Evolutionary conservation across 805 yeast species (phyloP), one percentile per base, ranked within the genome.

Genomic region (Peterozyma xylosa): DNA sequence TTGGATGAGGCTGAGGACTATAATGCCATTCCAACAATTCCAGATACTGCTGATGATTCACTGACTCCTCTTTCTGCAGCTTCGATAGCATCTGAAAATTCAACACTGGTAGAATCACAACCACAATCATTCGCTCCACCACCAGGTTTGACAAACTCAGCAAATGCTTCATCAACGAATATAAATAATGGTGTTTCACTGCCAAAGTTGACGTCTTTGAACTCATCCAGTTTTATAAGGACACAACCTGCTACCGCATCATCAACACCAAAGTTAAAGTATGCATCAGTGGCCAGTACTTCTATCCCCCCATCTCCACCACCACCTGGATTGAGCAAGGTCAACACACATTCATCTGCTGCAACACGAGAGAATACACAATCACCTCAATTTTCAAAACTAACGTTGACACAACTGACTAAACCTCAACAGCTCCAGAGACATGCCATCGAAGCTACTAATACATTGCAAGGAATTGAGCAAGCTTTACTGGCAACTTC

Each of bases 1-100:
- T 73, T 90, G 40, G 80, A 73, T 27, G 56, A 59, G 35, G 81
- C 79, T 27, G 64, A 59, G 38, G 51, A 56, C 4, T 50, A 33
- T n/a, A 30, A 18, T 32, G 42, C 37, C 38, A 15, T 21, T 33
- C 9, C 37, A n/a, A 15, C 21, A 35, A 35, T 35, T 13, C 21
- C 38, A n/a, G 13, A 11, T 11, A 16, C 13, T 16, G 16, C 38
- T 11, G 38, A 35, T 17, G 38, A 21, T 21, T 21, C 27, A 21
- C 27, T 5, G 27, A 21, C 27, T 21, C 27, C 27, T 21, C 27
- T 35, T 35, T n/a, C 29, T 5, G 16, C 38, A 16, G 38, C 18
- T n/a, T 32, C 34, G 9, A 14, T 14, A 32, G 33, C 34, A 5
- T 37, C 33, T 3, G 30, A 37, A 38, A 16, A 36, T 7, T 9